Base-by-base conservation (phyloP, 2,329 filamentous ascomycete genomes). In the Venturia asperata region DNA sequence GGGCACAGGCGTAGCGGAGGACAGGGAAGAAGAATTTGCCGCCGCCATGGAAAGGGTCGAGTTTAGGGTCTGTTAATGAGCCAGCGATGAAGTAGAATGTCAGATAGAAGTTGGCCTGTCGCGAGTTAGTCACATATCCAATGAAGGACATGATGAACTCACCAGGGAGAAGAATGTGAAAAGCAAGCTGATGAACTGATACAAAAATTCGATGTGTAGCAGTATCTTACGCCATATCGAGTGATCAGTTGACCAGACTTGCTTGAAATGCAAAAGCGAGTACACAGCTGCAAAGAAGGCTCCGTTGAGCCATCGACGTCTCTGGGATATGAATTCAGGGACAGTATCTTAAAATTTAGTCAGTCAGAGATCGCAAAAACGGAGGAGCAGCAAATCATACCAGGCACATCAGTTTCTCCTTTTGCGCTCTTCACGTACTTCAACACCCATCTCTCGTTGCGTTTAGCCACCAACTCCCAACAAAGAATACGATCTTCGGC, bases 261-360 rank as follows among this genome's bases (percentile, higher is more conserved):
- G 95, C 70, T 85, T 87, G 76, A 93, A 96, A 77, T 99, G 94
- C 52, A 97, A 89, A 3, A 97, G 85, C 1, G 93, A 97, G 81
- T 97, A 99, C 63, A 97, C 92, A 55, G 94, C 94, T 0, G 94
- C 95, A 75, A 99, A 99, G 81, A 99, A 99, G 69, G 94, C 94
- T 73, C 94, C 94, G 75, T 99, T 99, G 68, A 99, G 87, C 94
- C 94, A 99, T 76, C 94, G 86, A 74, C 94, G 87, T 73, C 94
- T 89, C 74, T 99, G 94, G 0, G 92, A 97, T 72, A 99, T 92
- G 73, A 99, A 99, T 72, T 99, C 94, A 1, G 95, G 92, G 1
- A 99, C 90, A 10, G 90, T 78, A 76, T 99, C 94, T 90, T 71
- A 0, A n/a, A 62, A 19, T 34, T 17, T 0, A 15, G 19, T 60